Conservation (phyloP, 2,329 filamentous ascomycete species). For the Colletotrichum sansevieriae region DNA sequence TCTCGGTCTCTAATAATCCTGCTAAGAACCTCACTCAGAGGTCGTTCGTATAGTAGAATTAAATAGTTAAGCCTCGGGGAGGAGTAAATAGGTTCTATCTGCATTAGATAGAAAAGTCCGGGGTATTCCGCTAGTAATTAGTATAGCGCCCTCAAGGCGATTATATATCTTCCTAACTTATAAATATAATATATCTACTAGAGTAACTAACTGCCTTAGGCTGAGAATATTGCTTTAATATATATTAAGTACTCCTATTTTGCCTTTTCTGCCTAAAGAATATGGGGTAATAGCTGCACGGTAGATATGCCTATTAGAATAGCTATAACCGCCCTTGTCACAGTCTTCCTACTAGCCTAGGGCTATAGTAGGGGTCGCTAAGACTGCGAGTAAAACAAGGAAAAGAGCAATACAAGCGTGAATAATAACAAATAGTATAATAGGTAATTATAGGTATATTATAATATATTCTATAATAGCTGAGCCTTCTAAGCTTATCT, state of each 20-base stretch:
- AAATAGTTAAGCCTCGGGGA: not conserved
- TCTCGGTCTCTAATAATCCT: constrained; percentile 2
- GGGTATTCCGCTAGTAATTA: constrained; percentile 6
- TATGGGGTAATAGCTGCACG: constrained; percentile 7
- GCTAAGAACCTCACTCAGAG: constrained; percentile 3
- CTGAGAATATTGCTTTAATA: not conserved
- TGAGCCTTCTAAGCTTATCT: no score
- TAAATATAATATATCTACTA: constrained; percentile 12
- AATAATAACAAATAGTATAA: no score
- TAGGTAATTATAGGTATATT: no score
- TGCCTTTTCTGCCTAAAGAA: constrained; percentile 20
- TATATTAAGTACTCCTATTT: constrained; percentile 18
- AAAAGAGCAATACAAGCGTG: no score
- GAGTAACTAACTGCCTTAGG: not conserved
- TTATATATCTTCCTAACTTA: not conserved
- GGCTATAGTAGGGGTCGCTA: no score
- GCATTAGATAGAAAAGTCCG: constrained; percentile 2
- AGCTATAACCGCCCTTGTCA: no score
- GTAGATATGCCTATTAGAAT: not conserved
- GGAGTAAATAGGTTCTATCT: not conserved
- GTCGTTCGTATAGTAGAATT: not conserved
- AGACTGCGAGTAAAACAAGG: no score
- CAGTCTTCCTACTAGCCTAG: no score
- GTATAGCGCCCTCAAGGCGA: constrained; percentile 1
- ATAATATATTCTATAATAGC: no score